Evolutionary conservation across 2,329 filamentous ascomycete species (phyloP).

Genomic region (Podosphaera xanthii): DNA sequence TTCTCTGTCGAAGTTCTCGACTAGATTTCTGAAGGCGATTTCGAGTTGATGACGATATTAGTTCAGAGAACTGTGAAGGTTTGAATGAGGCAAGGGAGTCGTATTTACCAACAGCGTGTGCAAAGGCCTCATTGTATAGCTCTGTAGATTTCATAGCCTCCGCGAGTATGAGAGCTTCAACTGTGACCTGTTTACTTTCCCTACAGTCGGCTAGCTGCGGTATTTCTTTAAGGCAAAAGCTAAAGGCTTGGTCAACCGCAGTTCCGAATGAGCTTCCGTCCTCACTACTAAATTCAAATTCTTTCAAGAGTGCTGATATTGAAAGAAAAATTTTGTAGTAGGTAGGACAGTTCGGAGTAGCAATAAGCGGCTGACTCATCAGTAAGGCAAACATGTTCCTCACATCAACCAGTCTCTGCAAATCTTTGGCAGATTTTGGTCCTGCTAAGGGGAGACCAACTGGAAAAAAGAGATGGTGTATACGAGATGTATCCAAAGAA

Average conservation of each 20-base stretch:
- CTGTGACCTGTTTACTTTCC: conserved; percentile 62
- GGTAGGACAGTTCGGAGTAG: conserved; percentile 27
- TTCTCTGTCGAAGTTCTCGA: conserved; percentile 53
- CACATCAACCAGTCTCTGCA: conserved; percentile 33
- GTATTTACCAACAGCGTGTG: conserved; percentile 76
- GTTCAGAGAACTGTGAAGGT: conserved; percentile 22
- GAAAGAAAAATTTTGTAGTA: conserved; percentile 31
- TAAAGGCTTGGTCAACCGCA: conserved; percentile 39
- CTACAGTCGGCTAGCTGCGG: conserved; percentile 52
- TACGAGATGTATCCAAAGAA: conserved; percentile 17
- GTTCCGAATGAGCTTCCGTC: conserved; percentile 37
- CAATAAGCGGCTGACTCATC: conserved; percentile 38
- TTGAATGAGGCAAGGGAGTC: conserved; percentile 44
- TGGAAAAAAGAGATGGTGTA: conserved; percentile 32
- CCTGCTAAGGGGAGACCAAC: conserved; percentile 5
- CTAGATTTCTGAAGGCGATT: conserved; percentile 65
- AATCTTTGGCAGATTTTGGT: conserved; percentile 21
- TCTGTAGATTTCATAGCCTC: conserved; percentile 64
- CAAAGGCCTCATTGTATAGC: conserved; percentile 78
- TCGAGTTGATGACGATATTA: conserved; percentile 49
- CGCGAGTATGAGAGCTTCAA: conserved; percentile 73
- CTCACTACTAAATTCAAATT: conserved; percentile 32
- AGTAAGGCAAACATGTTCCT: conserved; percentile 45
- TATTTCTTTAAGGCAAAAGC: conserved; percentile 56
- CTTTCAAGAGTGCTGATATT: conserved; percentile 28